phyloP scores from a whole-genome alignment of 139 green algal genomes.

The Micractinium sp. region DNA sequence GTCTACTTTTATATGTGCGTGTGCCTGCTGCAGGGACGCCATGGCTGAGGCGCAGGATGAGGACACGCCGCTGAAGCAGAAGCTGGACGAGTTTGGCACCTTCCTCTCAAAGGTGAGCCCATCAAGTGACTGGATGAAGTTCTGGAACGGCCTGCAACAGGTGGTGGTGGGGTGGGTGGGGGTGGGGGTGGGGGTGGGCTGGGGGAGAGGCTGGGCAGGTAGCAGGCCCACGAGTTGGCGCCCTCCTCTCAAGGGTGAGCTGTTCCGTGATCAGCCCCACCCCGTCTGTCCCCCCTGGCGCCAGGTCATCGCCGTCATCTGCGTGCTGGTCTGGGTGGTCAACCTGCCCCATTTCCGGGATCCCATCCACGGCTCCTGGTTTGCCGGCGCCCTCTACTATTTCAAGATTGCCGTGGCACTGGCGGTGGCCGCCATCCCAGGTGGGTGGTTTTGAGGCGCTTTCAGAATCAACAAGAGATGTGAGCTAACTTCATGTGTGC shows the following conservation, averaged over 20 bases:
- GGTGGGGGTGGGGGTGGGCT: too few species aligned
- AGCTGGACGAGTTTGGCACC: slow-evolving; percentile 96
- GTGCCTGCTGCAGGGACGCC: slow-evolving; percentile 61
- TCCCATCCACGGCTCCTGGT: slow-evolving; percentile 78
- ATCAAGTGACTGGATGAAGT: too few species aligned
- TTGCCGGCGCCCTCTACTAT: slow-evolving; percentile 81
- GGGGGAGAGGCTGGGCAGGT: too few species aligned
- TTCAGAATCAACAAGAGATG: too few species aligned
- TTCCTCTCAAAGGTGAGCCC: slow-evolving; percentile 87
- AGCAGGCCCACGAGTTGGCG: too few species aligned
- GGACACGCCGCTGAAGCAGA: slow-evolving; percentile 98
- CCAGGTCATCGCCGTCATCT: slow-evolving; percentile 85
- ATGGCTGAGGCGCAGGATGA: slow-evolving; percentile 85
- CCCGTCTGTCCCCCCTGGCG: too few species aligned
- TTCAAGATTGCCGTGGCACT: slow-evolving; percentile 98
- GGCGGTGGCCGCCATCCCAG: slow-evolving; percentile 96
- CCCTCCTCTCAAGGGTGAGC: too few species aligned
- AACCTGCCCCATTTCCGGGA: slow-evolving; percentile 97
- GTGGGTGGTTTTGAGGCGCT: not conserved
- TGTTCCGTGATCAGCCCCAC: too few species aligned
- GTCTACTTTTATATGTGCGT: not conserved
- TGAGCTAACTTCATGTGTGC: too few species aligned
- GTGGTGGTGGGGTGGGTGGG: too few species aligned
- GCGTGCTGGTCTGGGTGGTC: slow-evolving; percentile 97
- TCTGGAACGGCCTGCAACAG: too few species aligned